Percentiles rank a stretch among this genome's conserved stretches.
Evolutionary conservation across 2,329 filamentous ascomycete species (phyloP).

Genomic region (Calycina marina): DNA sequence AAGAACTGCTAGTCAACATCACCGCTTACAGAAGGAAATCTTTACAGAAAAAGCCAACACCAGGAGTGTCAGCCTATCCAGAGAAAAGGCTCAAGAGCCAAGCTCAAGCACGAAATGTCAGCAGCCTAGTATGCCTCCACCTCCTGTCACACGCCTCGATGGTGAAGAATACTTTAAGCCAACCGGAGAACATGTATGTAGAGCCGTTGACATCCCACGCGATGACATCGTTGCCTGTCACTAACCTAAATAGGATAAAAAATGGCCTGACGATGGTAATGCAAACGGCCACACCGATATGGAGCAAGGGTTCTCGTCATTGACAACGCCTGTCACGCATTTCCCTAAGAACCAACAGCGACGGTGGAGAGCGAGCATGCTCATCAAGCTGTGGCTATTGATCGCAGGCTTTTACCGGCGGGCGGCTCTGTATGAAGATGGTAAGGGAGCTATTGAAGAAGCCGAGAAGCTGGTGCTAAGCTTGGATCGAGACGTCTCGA

Average conservation of each 20-base stretch:
- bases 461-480: constrained; percentile 60
- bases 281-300: too few relatives aligned
- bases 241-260: too few relatives aligned
- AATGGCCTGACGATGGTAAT: too few relatives aligned
- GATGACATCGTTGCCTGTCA: too few relatives aligned
- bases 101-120: constrained; percentile 33
- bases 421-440: constrained; percentile 66
- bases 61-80: constrained; percentile 24
- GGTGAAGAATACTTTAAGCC: constrained; percentile 37
- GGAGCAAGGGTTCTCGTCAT: too few relatives aligned
- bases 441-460: constrained; percentile 65
- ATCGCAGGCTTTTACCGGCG: constrained; percentile 79
- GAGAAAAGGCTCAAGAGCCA: constrained; percentile 33
- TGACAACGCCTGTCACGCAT: constrained; percentile 20
- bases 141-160: constrained; percentile 30
- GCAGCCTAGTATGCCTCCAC: constrained; percentile 11
- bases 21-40: constrained; percentile 14
- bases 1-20: constrained; percentile 23
- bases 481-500: constrained; percentile 52
- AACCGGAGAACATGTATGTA: constrained; percentile 27
- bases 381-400: constrained; percentile 79
- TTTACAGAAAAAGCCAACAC: constrained; percentile 24
- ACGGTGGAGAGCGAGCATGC: constrained; percentile 33
- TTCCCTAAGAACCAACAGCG: constrained; percentile 39
- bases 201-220: too few relatives aligned